phyloP scores from a whole-genome alignment of 371 early-diverging fungal genomes.

The Mortierella polycephala region DNA sequence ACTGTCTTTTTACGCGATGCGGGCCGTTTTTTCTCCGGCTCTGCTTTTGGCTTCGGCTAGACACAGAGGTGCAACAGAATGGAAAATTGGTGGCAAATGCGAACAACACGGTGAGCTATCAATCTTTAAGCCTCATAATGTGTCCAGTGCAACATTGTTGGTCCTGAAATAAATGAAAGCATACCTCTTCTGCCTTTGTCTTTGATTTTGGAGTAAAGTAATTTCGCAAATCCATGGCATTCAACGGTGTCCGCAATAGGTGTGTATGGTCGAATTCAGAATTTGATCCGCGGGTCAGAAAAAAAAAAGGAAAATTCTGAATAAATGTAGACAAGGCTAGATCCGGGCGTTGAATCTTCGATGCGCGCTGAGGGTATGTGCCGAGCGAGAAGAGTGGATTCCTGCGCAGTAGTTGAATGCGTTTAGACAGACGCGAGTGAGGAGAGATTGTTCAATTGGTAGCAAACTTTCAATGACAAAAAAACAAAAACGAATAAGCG shows the following conservation, averaged over 20 bases:
- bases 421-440: too few relatives aligned
- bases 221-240: constrained; percentile 50
- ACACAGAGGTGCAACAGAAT: background rate
- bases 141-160: background rate
- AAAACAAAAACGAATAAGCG: too few relatives aligned
- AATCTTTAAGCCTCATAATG: background rate
- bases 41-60: constrained; percentile 22
- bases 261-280: background rate
- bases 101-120: constrained; percentile 11
- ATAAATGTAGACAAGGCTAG: too few relatives aligned
- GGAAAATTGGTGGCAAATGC: constrained; percentile 51
- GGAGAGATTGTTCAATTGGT: too few relatives aligned
- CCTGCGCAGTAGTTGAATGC: too few relatives aligned
- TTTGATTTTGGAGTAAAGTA: constrained; percentile 41
- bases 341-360: too few relatives aligned
- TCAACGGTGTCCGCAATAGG: background rate
- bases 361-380: too few relatives aligned
- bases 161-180: background rate
- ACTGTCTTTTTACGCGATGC: constrained; percentile 28
- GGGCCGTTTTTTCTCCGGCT: constrained; percentile 30
- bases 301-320: too few relatives aligned
- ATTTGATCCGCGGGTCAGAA: too few relatives aligned
- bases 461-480: too few relatives aligned
- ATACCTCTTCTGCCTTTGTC: constrained; percentile 31
- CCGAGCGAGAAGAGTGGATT: too few relatives aligned